Conservation (phyloP, 495 filamentous ascomycete species). For the Penicillium pancosmium region DNA sequence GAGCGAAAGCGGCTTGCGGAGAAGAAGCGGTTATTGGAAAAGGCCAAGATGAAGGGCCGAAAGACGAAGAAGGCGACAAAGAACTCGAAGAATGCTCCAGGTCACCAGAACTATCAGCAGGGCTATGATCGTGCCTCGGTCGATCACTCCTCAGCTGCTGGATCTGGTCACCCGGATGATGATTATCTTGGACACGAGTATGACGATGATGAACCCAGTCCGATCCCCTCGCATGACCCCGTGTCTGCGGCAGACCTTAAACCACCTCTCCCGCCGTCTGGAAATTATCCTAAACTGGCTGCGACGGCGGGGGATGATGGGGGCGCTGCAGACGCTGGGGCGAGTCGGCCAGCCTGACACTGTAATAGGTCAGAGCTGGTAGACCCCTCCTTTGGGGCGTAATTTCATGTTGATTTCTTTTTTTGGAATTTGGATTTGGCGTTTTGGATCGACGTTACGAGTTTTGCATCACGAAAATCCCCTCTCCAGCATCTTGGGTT, state of each 20-base stretch:
- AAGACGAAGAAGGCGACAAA: constrained; percentile 76
- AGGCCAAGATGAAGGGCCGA: constrained; percentile 91
- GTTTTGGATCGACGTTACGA: constrained; percentile 16
- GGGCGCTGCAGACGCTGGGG: constrained; percentile 33
- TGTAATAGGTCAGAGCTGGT: neutral
- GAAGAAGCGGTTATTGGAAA: constrained; percentile 82
- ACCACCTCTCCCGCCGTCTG: constrained; percentile 33
- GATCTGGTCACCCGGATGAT: constrained; percentile 53
- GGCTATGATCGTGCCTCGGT: constrained; percentile 49
- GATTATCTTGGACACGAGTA: constrained; percentile 58
- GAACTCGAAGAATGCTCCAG: constrained; percentile 60
- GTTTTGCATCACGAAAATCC: constrained; percentile 35
- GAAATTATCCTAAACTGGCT: constrained; percentile 29
- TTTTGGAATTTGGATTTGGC: constrained; percentile 9
- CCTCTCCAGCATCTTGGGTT: constrained; percentile 30
- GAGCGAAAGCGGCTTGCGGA: constrained; percentile 80
- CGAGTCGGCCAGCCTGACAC: constrained; percentile 42
- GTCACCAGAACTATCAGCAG: constrained; percentile 44
- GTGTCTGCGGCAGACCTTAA: constrained; percentile 39
- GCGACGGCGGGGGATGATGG: constrained; percentile 21
- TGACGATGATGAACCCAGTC: constrained; percentile 54
- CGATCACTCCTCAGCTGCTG: constrained; percentile 46
- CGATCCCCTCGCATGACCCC: constrained; percentile 33
- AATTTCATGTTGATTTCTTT: constrained; percentile 5
- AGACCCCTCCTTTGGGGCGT: neutral